Base-by-base conservation (phyloP, 2,329 filamentous ascomycete genomes). In the Emydomyces testavorans region DNA sequence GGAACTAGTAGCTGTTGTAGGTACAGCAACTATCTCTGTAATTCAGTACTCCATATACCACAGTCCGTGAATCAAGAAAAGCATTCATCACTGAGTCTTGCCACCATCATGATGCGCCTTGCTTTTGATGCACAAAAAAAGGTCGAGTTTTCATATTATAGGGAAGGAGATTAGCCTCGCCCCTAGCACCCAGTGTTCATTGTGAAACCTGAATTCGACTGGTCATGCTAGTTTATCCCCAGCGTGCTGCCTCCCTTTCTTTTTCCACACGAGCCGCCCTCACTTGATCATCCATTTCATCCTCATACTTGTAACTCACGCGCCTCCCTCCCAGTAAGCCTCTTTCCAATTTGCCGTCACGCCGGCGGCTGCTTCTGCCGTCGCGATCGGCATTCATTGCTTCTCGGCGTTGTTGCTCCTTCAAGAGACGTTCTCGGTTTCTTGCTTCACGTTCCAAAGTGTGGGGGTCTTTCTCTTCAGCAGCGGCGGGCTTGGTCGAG, bases 381-480 rank as follows among this genome's bases (percentile, higher is more conserved):
- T 56, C 57, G 13, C 54, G 57, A 29, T 64, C 60, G 15, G 57
- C 56, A 42, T 61, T 59, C 53, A 64, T 59, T 6, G 71, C 71
- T 4, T 88, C 83, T 3, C 69, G 70, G 8, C 72, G 75, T 48
- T 92, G 85, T 54, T 75, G 72, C 58, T 84, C 81, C 53, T 77
- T 79, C 35, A 85, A 61, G 48, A 77, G 67, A 6, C 76, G 71
- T 63, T 90, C 84, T 11, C 67, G 63, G 38, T 72, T 70, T 54
- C 87, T 71, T 46, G 77, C 72, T 51, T 82, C 82, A 56, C 85
- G 87, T 62, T 90, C 85, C 45, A 83, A 74, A 34, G 83, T 86
- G 60, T 86, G 59, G 71, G 78, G 57, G 75, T 89, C 78, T 80
- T 87, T 69, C 28, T 68, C 62, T 1, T 59, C 55, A 20, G 59